phyloP scores from a whole-genome alignment of 306 rosid genomes.

The Vigna hirtella region DNA sequence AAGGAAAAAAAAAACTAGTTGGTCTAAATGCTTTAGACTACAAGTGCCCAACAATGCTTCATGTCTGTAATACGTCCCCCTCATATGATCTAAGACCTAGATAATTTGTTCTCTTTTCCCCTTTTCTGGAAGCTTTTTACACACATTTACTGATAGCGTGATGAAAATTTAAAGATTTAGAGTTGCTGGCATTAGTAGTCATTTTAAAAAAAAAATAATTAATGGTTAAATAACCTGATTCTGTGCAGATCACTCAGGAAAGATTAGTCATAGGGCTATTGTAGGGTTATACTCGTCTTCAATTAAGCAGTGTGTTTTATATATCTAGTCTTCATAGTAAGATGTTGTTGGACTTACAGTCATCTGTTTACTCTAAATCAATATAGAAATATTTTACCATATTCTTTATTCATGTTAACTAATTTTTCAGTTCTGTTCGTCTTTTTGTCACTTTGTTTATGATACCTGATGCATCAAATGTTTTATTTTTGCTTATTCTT shows the following conservation, averaged over 20 bases:
- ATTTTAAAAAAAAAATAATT: background rate
- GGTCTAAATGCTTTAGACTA: constrained; percentile 32
- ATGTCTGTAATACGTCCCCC: constrained; percentile 21
- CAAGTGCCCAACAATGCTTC: constrained; percentile 23
- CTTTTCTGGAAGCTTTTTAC: background rate
- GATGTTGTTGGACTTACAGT: background rate
- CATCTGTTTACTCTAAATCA: constrained; percentile 1
- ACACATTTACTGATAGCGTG: background rate
- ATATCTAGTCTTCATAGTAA: constrained; percentile 25
- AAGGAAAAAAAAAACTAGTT: background rate
- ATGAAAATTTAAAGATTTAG: constrained; percentile 10
- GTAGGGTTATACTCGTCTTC: constrained; percentile 16
- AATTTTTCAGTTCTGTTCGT: constrained; percentile 23
- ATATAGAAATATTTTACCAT: constrained; percentile 12
- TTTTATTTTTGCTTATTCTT: constrained; percentile 1
- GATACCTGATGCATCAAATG: constrained; percentile 22
- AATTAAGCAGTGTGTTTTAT: constrained; percentile 6
- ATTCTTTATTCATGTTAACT: constrained; percentile 6
- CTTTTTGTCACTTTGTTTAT: background rate
- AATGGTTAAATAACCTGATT: constrained; percentile 8
- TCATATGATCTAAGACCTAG: constrained; percentile 18
- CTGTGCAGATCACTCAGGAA: constrained; percentile 6
- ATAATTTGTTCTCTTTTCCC: background rate
- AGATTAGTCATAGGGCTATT: background rate
- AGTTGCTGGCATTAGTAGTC: constrained; percentile 29